Conservation (phyloP, 2,329 filamentous ascomycete species). For the Talaromyces funiculosus region DNA sequence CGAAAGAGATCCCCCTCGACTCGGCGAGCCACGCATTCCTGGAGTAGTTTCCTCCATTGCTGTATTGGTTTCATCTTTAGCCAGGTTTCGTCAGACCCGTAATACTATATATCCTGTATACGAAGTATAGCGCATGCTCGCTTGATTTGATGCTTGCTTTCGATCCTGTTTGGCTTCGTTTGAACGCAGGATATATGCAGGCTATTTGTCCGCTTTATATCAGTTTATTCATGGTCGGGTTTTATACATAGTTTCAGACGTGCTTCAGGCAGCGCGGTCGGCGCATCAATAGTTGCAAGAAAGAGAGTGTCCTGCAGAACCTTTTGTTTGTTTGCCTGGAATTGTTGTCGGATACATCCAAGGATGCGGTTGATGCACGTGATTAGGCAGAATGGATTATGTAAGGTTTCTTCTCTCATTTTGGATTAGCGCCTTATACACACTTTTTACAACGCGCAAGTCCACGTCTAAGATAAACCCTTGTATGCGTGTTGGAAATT, state of each 20-base stretch:
- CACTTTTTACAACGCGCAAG: not conserved
- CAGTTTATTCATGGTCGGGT: not conserved
- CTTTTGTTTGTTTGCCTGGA: not conserved
- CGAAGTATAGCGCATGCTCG: not conserved
- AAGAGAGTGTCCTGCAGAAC: not conserved
- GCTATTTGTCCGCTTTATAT: not conserved
- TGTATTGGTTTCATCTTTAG: slow-evolving; percentile 18
- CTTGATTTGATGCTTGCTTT: not conserved
- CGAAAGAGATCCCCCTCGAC: slow-evolving; percentile 36
- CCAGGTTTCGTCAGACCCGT: not conserved
- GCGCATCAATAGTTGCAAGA: not conserved
- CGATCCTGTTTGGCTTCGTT: not conserved
- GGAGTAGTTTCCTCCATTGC: slow-evolving; percentile 36
- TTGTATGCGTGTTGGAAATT: not conserved
- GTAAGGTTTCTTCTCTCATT: not conserved
- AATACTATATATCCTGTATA: not conserved
- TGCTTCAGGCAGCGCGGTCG: not conserved
- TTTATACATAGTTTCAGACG: not conserved
- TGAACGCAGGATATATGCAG: not conserved
- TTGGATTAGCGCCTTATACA: not conserved
- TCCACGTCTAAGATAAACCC: no score
- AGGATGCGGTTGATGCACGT: slow-evolving; percentile 1
- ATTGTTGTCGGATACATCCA: not conserved
- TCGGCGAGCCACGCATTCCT: slow-evolving; percentile 32
- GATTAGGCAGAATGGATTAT: not conserved